A percentile compares a stretch with the other conserved stretches of the same genome.
These are phyloP conservation scores for Mimosa pudica DNA, from an alignment of 306 rosid genomes.

Conservation along the genomic window DNA sequence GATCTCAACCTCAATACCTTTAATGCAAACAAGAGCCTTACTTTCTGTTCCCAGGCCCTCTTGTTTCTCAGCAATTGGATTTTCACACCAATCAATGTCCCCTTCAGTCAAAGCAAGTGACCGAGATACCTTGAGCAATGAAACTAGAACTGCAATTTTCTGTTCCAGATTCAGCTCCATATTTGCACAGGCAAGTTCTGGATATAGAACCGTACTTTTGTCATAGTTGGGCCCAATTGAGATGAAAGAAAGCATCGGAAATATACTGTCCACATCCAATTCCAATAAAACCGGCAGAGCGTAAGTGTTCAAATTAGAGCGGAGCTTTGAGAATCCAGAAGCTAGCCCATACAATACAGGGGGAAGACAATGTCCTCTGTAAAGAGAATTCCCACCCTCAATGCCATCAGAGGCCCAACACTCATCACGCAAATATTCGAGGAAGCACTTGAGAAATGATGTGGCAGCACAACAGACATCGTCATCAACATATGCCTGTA, in stretches of 20 bases:
- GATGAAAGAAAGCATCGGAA: constrained; percentile 80
- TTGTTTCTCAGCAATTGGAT: constrained; percentile 35
- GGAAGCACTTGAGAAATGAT: constrained; percentile 80
- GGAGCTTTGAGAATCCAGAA: constrained; percentile 90
- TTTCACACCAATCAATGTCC: constrained; percentile 74
- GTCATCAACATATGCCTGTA: constrained; percentile 80
- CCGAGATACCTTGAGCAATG: constrained; percentile 93
- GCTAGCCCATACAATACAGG: constrained; percentile 80
- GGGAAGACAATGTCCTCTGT: constrained; percentile 75
- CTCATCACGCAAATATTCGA: constrained; percentile 88
- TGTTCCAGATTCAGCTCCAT: constrained; percentile 73
- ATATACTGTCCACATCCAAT: constrained; percentile 85
- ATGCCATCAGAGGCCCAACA: constrained; percentile 85
- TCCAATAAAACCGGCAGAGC: constrained; percentile 83
- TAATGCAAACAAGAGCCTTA: constrained; percentile 71
- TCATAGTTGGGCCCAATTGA: constrained; percentile 60
- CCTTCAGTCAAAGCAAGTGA: constrained; percentile 93
- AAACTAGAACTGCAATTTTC: constrained; percentile 88
- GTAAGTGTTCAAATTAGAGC: constrained; percentile 88
- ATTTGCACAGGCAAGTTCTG: constrained; percentile 48
- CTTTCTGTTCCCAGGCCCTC: constrained; percentile 41
- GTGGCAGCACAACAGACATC: constrained; percentile 96
- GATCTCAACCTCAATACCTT: constrained; percentile 75
- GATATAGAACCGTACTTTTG: constrained; percentile 48
- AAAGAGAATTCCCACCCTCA: constrained; percentile 80